Evolutionary conservation across 768 basidiomycete species (phyloP).

Genomic region (Leccinum olivaceopallidum): DNA sequence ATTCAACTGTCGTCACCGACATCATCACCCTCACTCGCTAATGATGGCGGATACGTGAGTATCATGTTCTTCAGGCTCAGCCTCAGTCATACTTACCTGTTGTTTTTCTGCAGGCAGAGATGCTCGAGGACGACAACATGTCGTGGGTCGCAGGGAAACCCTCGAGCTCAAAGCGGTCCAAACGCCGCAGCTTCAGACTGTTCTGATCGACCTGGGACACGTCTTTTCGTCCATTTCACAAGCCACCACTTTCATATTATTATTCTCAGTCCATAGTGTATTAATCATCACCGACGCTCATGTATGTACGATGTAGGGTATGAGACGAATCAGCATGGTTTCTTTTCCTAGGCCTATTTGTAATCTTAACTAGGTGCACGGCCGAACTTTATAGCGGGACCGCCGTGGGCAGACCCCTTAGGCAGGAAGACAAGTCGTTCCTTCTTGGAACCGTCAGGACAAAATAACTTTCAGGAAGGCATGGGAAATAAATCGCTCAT

Average conservation of each 20-base stretch:
- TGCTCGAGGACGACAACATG: slow-evolving; percentile 34
- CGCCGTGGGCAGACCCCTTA: no score
- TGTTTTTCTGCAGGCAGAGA: slow-evolving; percentile 19
- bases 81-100: not conserved
- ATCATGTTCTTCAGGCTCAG: not conserved
- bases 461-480: no score
- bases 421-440: no score
- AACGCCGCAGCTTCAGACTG: slow-evolving; percentile 7
- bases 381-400: no score
- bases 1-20: slow-evolving; percentile 12
- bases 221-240: not conserved
- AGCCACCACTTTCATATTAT: not conserved
- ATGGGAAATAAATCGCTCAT: no score
- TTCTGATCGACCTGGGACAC: slow-evolving; percentile 9
- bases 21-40: not conserved
- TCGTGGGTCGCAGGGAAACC: slow-evolving; percentile 20
- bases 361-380: not conserved
- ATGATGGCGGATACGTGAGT: slow-evolving; percentile 20
- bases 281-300: slow-evolving; percentile 5
- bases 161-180: slow-evolving; percentile 7
- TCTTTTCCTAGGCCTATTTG: not conserved
- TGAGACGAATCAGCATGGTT: not conserved
- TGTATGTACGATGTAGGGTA: slow-evolving; percentile 16
- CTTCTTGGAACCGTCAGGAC: no score
- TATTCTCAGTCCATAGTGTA: slow-evolving; percentile 2